A percentile compares a stretch with the other conserved stretches of the same genome.
These are phyloP conservation scores for Wickerhamomyces bisporus DNA, from an alignment of 805 yeast genomes.

Conservation along the genomic window DNA sequence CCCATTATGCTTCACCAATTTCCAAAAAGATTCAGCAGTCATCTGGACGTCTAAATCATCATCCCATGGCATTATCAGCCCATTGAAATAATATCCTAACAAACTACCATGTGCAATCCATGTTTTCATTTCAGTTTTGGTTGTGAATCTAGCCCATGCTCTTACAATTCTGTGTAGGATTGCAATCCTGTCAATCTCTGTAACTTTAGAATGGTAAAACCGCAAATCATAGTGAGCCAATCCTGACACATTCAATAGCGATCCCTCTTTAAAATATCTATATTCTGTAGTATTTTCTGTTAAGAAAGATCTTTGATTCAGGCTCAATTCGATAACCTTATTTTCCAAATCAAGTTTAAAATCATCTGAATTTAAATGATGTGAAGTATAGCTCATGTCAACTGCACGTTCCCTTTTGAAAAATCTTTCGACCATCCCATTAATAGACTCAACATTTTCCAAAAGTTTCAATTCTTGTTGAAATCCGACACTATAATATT, in stretches of 20 bases:
- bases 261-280: constrained; percentile 23
- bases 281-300: constrained; percentile 6
- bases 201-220: constrained; percentile 14
- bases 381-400: constrained; percentile 1
- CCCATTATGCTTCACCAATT: constrained; percentile 5
- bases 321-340: not conserved
- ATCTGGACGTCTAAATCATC: constrained; percentile 62
- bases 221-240: constrained; percentile 23
- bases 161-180: constrained; percentile 19
- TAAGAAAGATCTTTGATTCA: constrained; percentile 3
- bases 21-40: constrained; percentile 28
- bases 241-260: constrained; percentile 13
- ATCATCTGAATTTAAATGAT: constrained; percentile 10
- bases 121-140: constrained; percentile 19
- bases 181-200: constrained; percentile 18
- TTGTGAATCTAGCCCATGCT: constrained; percentile 22
- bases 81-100: constrained; percentile 62
- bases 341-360: constrained; percentile 9
- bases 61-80: constrained; percentile 62
- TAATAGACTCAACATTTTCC: constrained; percentile 2
- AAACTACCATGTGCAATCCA: constrained; percentile 68
- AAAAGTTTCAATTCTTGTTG: not conserved
- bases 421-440: not conserved
- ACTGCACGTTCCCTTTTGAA: constrained; percentile 2
- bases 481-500: constrained; percentile 3